These are phyloP conservation scores for Yamadazyma tumulicola DNA, from an alignment of 805 yeast genomes.

Conservation along the genomic window DNA sequence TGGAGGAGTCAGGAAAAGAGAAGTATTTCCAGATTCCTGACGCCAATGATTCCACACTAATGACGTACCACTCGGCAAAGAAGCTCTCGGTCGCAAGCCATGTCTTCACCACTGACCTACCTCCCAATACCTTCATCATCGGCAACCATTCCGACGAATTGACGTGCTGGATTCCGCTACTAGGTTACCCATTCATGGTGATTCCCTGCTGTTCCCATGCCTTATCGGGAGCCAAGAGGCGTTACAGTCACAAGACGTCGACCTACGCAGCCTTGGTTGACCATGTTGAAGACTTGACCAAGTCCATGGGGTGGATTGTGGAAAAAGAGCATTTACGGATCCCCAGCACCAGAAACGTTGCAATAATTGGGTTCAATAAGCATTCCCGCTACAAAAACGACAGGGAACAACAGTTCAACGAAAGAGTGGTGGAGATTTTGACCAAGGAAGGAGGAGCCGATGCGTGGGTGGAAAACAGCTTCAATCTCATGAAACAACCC, in stretches of 20 bases:
- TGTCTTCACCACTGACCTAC: constrained; percentile 59
- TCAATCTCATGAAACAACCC: constrained; percentile 63
- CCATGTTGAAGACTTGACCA: constrained; percentile 70
- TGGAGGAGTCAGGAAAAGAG: constrained; percentile 61
- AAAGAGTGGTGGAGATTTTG: constrained; percentile 55
- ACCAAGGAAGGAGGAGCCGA: constrained; percentile 84
- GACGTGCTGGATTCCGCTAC: constrained; percentile 90
- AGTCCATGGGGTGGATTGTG: constrained; percentile 74
- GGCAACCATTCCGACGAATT: constrained; percentile 96
- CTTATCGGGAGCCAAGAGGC: constrained; percentile 66
- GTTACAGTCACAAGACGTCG: constrained; percentile 51
- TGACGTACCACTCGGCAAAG: constrained; percentile 54
- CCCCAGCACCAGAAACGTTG: constrained; percentile 92
- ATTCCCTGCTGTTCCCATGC: constrained; percentile 95
- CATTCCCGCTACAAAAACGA: constrained; percentile 22
- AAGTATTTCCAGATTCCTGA: constrained; percentile 53
- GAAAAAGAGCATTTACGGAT: constrained; percentile 86
- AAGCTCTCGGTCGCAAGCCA: constrained; percentile 48
- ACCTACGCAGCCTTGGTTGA: constrained; percentile 79
- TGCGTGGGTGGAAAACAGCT: constrained; percentile 82
- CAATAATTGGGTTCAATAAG: constrained; percentile 62
- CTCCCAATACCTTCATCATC: constrained; percentile 71
- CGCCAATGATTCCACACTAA: constrained; percentile 34
- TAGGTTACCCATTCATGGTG: constrained; percentile 84
- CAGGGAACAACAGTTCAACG: constrained; percentile 29